phyloP scores from a whole-genome alignment of 2,329 filamentous ascomycete genomes.

The Hypomyces rosellus region DNA sequence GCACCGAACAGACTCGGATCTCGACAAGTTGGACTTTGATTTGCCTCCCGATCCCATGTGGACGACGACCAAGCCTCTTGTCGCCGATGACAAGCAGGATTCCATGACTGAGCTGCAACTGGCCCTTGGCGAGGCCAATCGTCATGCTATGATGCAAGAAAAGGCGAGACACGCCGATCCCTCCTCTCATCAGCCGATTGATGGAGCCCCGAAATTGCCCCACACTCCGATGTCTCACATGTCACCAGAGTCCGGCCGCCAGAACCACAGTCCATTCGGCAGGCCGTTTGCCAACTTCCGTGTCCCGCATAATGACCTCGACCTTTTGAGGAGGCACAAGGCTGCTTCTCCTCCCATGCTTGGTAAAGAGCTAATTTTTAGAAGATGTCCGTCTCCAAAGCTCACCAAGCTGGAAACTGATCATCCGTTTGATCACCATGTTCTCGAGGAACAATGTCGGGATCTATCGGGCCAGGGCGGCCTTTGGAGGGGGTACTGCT shows the following conservation, averaged over 20 bases:
- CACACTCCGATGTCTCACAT: conserved; percentile 26
- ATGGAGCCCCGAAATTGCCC: conserved; percentile 5
- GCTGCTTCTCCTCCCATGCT: conserved; percentile 77
- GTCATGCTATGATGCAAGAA: conserved; percentile 7
- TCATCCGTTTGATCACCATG: conserved; percentile 50
- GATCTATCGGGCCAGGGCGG: conserved; percentile 54
- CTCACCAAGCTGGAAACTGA: conserved; percentile 77
- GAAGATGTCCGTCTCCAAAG: conserved; percentile 75
- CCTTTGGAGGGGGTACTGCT: conserved; percentile 74
- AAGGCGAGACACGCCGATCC: conserved; percentile 12
- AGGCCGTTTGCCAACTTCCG: conserved; percentile 39
- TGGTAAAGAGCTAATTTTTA: conserved; percentile 72
- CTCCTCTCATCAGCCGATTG: background rate
- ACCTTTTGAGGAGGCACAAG: conserved; percentile 42
- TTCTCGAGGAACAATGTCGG: conserved; percentile 43
- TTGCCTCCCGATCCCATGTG: conserved; percentile 36
- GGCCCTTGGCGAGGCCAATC: conserved; percentile 9
- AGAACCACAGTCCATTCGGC: conserved; percentile 32
- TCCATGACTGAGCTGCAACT: conserved; percentile 19
- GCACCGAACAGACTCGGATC: conserved; percentile 34
- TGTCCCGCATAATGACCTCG: conserved; percentile 31
- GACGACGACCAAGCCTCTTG: conserved; percentile 31
- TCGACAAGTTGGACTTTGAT: conserved; percentile 37
- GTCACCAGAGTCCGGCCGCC: conserved; percentile 34
- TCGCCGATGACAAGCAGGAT: conserved; percentile 21